These are phyloP conservation scores for Colletotrichum gigasporum DNA, from an alignment of 2,329 filamentous ascomycete genomes.

Conservation along the genomic window DNA sequence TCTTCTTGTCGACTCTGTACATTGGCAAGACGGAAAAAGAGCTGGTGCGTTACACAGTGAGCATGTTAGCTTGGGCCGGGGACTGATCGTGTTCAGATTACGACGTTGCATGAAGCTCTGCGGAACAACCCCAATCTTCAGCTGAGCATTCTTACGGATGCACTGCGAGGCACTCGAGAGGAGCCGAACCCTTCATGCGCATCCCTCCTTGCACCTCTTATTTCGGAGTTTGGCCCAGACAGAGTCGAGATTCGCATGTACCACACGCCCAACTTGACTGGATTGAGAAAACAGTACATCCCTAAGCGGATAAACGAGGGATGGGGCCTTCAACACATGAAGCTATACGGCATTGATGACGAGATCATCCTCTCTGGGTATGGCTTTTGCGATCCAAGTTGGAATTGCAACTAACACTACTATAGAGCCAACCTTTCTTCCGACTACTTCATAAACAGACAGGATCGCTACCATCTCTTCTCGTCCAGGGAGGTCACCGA, in stretches of 20 bases:
- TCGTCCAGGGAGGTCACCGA: slow-evolving; percentile 80
- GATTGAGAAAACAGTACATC: slow-evolving; percentile 82
- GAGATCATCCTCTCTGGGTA: slow-evolving; percentile 94
- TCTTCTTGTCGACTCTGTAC: slow-evolving; percentile 96
- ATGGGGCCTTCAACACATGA: slow-evolving; percentile 99
- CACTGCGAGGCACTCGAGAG: slow-evolving; percentile 89
- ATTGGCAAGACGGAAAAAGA: slow-evolving; percentile 94
- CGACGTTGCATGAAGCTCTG: slow-evolving; percentile 79
- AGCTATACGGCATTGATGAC: slow-evolving; percentile 94
- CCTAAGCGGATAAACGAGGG: slow-evolving; percentile 95
- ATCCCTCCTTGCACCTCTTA: slow-evolving; percentile 85
- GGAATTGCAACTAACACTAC: background rate
- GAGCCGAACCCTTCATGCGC: slow-evolving; percentile 87
- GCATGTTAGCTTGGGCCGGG: background rate
- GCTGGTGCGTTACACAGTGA: slow-evolving; percentile 59
- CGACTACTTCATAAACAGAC: slow-evolving; percentile 96
- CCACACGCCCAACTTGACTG: slow-evolving; percentile 95
- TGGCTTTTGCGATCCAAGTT: slow-evolving; percentile 24
- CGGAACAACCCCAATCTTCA: slow-evolving; percentile 77
- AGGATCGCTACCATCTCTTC: slow-evolving; percentile 95
- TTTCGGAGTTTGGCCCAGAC: slow-evolving; percentile 82
- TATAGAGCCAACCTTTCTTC: slow-evolving; percentile 81
- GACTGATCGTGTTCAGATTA: slow-evolving; percentile 61
- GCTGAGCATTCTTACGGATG: slow-evolving; percentile 91
- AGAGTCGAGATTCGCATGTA: slow-evolving; percentile 97